These are phyloP conservation scores for Fusarium sp. DNA, from an alignment of 2,329 filamentous ascomycete species.

Conservation along the genomic window DNA sequence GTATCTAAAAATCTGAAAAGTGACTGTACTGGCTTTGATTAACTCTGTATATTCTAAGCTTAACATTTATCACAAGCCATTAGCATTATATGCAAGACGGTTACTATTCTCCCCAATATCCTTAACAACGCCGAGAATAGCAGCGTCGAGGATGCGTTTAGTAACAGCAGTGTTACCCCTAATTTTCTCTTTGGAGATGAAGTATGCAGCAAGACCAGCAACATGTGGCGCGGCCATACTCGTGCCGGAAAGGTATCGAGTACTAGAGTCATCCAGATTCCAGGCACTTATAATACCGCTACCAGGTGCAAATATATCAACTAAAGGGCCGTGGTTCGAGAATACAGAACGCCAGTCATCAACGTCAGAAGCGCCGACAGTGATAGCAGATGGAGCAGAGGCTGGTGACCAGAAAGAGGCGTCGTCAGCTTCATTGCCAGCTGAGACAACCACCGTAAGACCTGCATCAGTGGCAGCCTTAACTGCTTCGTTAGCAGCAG, in stretches of 20 bases:
- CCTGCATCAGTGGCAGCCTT: constrained; percentile 18
- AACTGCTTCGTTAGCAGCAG: not conserved
- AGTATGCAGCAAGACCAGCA: constrained; percentile 71
- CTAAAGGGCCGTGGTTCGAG: constrained; percentile 10
- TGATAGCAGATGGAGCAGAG: constrained; percentile 16
- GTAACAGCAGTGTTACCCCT: constrained; percentile 2
- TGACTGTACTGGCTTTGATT: no score
- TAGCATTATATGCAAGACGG: no score
- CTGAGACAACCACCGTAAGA: constrained; percentile 2
- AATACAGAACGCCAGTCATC: not conserved
- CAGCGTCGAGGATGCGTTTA: constrained; percentile 17
- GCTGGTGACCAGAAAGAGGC: not conserved
- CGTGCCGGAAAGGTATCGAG: constrained; percentile 8
- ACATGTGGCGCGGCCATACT: constrained; percentile 67
- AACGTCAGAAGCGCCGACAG: constrained; percentile 6
- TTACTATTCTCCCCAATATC: no score
- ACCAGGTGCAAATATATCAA: constrained; percentile 26
- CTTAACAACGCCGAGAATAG: not conserved
- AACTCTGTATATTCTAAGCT: no score
- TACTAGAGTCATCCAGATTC: constrained; percentile 2
- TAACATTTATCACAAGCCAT: no score
- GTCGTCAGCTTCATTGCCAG: constrained; percentile 2
- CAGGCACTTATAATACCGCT: not conserved
- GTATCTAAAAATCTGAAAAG: no score
- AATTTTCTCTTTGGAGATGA: constrained; percentile 55